A percentile compares a stretch with the other conserved stretches of the same genome.
These are phyloP conservation scores for Chloropicon primus DNA, from an alignment of 139 green algal genomes.

Conservation along the genomic window DNA sequence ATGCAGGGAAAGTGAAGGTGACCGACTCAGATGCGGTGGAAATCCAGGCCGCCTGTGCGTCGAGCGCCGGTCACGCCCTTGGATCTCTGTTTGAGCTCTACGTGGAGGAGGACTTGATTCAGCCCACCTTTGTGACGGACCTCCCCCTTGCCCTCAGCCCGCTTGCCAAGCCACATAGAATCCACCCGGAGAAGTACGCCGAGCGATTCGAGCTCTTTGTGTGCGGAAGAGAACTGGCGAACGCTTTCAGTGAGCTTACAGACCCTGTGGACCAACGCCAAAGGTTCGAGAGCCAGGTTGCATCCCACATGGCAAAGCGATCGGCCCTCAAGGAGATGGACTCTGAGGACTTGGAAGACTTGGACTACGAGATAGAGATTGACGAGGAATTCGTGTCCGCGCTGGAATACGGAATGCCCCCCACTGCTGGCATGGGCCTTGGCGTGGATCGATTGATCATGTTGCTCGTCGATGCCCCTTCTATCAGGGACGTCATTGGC, in stretches of 20 bases:
- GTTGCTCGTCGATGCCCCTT: conserved; percentile 84
- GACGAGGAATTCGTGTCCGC: conserved; percentile 33
- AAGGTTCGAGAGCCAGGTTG: conserved; percentile 76
- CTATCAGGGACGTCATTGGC: conserved; percentile 92
- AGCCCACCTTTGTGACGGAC: conserved; percentile 95
- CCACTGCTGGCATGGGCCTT: conserved; percentile 89
- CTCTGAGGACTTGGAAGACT: not conserved
- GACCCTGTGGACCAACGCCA: conserved; percentile 89
- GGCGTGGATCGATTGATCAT: conserved; percentile 96
- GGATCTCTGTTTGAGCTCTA: conserved; percentile 72
- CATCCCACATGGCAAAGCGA: conserved; percentile 20
- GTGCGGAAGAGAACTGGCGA: conserved; percentile 83
- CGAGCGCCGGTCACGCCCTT: not conserved
- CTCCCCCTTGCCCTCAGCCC: conserved; percentile 87
- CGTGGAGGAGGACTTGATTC: conserved; percentile 49
- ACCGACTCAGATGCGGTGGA: not conserved
- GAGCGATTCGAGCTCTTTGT: conserved; percentile 98
- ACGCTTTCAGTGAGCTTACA: conserved; percentile 91
- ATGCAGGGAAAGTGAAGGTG: not conserved
- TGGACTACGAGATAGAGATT: conserved; percentile 19
- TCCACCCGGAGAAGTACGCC: conserved; percentile 45
- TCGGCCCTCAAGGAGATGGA: not conserved
- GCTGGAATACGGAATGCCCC: conserved; percentile 94
- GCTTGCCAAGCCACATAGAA: conserved; percentile 85
- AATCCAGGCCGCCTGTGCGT: not conserved